Evolutionary conservation across 306 rosid genomes (phyloP).

Genomic region (Quercus alba): DNA sequence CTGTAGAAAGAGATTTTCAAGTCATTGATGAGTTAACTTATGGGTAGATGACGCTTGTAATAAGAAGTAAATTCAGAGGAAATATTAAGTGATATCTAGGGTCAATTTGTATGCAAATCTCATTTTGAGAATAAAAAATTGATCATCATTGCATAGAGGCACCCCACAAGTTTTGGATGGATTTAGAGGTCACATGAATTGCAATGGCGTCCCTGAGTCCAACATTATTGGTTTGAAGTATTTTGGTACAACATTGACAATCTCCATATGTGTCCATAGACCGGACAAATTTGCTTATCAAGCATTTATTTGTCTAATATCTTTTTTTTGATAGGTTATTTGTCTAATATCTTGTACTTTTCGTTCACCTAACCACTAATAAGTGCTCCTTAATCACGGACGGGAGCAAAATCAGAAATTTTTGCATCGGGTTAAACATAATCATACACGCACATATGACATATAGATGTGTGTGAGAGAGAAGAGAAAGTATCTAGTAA

Average conservation of each 20-base stretch:
- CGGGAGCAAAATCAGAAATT: no score
- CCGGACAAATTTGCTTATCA: slow-evolving; percentile 63
- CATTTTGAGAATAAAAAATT: not conserved
- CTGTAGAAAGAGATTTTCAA: no score
- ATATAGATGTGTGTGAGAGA: no score
- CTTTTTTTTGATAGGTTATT: not conserved
- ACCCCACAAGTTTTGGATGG: not conserved
- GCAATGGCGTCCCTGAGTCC: not conserved
- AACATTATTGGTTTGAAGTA: not conserved
- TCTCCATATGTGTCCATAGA: not conserved
- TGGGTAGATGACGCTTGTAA: no score
- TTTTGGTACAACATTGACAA: not conserved
- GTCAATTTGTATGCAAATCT: not conserved
- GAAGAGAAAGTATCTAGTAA: no score
- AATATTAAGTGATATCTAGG: not conserved
- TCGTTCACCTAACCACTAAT: slow-evolving; percentile 34
- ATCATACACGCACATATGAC: no score
- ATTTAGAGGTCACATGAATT: not conserved
- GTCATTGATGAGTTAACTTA: no score
- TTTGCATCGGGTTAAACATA: no score
- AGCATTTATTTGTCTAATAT: slow-evolving; percentile 31
- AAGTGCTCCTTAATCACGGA: no score
- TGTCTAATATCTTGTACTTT: slow-evolving; percentile 25
- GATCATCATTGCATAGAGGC: not conserved
- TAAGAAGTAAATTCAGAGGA: no score